A percentile compares a stretch with the other conserved stretches of the same genome.
phyloP scores from a whole-genome alignment of 2,329 filamentous ascomycete species.

The Trichoderma atroviride region DNA sequence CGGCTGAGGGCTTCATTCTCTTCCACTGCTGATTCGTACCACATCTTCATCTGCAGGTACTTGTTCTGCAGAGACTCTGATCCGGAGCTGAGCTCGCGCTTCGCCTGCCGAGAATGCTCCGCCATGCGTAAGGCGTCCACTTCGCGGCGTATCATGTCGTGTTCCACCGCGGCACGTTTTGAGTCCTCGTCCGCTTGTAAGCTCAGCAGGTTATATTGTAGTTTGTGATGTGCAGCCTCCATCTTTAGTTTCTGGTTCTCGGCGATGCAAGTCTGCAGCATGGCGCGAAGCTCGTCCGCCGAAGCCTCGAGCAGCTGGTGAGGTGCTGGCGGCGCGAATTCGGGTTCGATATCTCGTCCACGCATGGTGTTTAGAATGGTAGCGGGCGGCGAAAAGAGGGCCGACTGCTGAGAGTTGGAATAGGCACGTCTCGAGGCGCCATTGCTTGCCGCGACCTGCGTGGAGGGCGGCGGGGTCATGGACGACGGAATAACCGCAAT shows the following conservation, averaged over 20 bases:
- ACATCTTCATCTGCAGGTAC: constrained; percentile 64
- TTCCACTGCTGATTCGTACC: constrained; percentile 66
- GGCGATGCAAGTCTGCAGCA: constrained; percentile 57
- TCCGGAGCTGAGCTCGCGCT: constrained; percentile 54
- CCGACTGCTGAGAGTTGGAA: constrained; percentile 51
- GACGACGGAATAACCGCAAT: constrained; percentile 59
- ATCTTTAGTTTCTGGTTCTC: constrained; percentile 69
- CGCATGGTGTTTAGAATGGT: constrained; percentile 47
- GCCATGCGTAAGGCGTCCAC: constrained; percentile 79
- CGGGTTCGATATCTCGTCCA: constrained; percentile 38
- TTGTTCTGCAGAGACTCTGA: constrained; percentile 58
- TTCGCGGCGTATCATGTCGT: constrained; percentile 87
- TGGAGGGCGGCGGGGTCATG: constrained; percentile 60
- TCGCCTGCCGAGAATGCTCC: constrained; percentile 67
- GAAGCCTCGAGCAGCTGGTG: constrained; percentile 57
- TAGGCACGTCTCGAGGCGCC: constrained; percentile 36
- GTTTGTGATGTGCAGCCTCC: constrained; percentile 84
- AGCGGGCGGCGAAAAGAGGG: constrained; percentile 57
- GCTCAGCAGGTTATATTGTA: constrained; percentile 82
- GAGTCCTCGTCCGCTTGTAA: constrained; percentile 84
- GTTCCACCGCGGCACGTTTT: constrained; percentile 85
- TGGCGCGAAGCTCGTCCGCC: constrained; percentile 57
- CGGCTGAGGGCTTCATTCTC: constrained; percentile 66
- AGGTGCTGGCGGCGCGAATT: constrained; percentile 52
- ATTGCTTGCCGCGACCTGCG: constrained; percentile 46